Evolutionary conservation across 2,329 filamentous ascomycete genomes (phyloP), one percentile per base, ranked within the genome.

Genomic region (Colletotrichum cordylinicola): DNA sequence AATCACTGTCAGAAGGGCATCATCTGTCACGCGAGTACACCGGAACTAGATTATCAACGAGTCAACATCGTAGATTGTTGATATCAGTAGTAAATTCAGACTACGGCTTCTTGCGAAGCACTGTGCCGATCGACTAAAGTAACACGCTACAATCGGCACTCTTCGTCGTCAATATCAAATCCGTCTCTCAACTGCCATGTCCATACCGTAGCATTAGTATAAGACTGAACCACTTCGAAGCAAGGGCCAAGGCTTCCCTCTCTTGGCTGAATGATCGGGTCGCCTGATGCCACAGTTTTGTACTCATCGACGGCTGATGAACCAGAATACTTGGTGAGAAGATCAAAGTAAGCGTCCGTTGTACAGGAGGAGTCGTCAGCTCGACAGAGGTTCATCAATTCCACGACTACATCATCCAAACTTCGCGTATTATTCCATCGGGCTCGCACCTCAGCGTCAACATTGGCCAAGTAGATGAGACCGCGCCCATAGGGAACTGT

Each of bases 381-480:
- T 52, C 43, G 43, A 52, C n/a, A 52, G 43, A 52, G 6, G 43
- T 52, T 52, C 43, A 52, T 52, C 43, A 52, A 21, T 10, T 52
- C 43, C 1, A 52, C n/a, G 12, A 52, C 43, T 52, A 52, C n/a
- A 3, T 52, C 43, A 12, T 52, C n/a, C 43, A 21, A 21, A 21
- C 43, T 52, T 10, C 43, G 43, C 13, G 43, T 52, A 13, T 52
- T 52, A 8, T 13, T 52, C 43, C 43, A 52, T 10, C 43, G 43
- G n/a, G 43, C 43, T n/a, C 43, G 43, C 43, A 52, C 43, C 6
- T 52, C n/a, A 21, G 43, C n/a, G 10, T 52, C 43, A 52, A 13
- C n/a, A 21, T 52, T 52, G 43, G 43, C 43, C n/a, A 52, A 21
- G 43, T 52, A 52, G n/a, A 52, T 52, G 43, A 52, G n/a, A 52